phyloP scores from a whole-genome alignment of 192 early-diverging fungal genomes.

The Coemansia sp. region DNA sequence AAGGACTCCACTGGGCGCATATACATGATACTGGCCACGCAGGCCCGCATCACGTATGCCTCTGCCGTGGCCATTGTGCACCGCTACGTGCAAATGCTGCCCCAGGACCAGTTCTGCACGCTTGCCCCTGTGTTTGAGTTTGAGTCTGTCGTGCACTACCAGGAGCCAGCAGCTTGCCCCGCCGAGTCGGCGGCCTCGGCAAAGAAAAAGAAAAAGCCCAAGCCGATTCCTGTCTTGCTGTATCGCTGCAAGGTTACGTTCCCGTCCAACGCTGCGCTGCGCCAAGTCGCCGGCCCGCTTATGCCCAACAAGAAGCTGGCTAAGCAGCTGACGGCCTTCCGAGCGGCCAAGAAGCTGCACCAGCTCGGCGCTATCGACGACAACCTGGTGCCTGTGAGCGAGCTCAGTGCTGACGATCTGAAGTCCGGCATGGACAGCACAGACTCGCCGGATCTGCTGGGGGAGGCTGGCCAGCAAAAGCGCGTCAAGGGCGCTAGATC shows the following conservation, averaged over 20 bases:
- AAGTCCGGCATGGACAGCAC: neutral
- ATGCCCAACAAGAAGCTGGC: slow-evolving; percentile 65
- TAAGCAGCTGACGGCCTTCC: slow-evolving; percentile 70
- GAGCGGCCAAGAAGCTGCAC: slow-evolving; percentile 74
- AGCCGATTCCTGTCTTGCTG: neutral
- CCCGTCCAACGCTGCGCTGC: slow-evolving; percentile 67
- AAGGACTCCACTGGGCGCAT: slow-evolving; percentile 45
- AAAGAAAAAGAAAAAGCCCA: slow-evolving; percentile 18
- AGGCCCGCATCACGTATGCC: slow-evolving; percentile 72
- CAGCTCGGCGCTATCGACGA: slow-evolving; percentile 72
- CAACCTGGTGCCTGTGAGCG: slow-evolving; percentile 63
- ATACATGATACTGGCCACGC: slow-evolving; percentile 65
- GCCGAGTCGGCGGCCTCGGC: neutral
- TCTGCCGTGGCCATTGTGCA: slow-evolving; percentile 67
- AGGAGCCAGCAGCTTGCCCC: neutral
- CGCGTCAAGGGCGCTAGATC: slow-evolving; percentile 28
- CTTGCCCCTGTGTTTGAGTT: slow-evolving; percentile 60
- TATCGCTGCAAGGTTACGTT: slow-evolving; percentile 60
- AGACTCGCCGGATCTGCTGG: neutral
- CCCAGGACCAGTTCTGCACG: slow-evolving; percentile 63
- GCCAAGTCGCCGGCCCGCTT: slow-evolving; percentile 55
- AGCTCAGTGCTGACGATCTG: neutral
- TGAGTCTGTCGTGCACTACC: slow-evolving; percentile 7
- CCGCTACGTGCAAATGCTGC: slow-evolving; percentile 75
- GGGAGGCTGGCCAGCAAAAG: neutral